These are phyloP conservation scores for Clohesyomyces aquaticus DNA, from an alignment of 495 filamentous ascomycete species.

Conservation along the genomic window DNA sequence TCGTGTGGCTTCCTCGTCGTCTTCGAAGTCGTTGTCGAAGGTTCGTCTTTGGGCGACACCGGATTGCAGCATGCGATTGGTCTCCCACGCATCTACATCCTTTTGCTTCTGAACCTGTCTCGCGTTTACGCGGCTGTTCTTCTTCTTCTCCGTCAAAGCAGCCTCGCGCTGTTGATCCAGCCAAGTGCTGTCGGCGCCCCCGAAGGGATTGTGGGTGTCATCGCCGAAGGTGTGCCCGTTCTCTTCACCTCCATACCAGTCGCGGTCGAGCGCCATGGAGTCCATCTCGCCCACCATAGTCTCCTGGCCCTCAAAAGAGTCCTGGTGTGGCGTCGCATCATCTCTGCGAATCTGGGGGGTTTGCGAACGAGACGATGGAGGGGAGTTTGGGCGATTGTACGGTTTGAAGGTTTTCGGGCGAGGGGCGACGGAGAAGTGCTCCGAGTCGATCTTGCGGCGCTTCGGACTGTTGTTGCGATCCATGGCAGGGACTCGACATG, in stretches of 20 bases:
- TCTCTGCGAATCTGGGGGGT: conserved; percentile 26
- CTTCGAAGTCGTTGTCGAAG: conserved; percentile 76
- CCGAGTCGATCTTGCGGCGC: conserved; percentile 63
- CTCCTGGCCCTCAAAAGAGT: conserved; percentile 45
- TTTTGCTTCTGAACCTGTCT: conserved; percentile 81
- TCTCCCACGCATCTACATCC: conserved; percentile 96
- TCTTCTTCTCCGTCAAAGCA: conserved; percentile 73
- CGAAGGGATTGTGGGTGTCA: conserved; percentile 72
- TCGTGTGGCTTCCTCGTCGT: conserved; percentile 88
- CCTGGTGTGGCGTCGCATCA: conserved; percentile 37
- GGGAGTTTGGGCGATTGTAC: conserved; percentile 37
- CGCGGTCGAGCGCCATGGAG: conserved; percentile 76
- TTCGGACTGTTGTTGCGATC: conserved; percentile 56
- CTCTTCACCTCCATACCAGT: conserved; percentile 85
- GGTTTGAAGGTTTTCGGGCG: conserved; percentile 50
- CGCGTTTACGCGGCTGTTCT: conserved; percentile 68
- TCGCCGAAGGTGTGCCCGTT: conserved; percentile 77
- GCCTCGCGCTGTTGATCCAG: conserved; percentile 73
- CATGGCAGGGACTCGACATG: conserved; percentile 34
- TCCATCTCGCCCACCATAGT: conserved; percentile 55
- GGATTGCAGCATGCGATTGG: conserved; percentile 96
- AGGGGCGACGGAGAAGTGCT: conserved; percentile 58
- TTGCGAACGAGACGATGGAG: conserved; percentile 35
- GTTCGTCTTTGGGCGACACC: conserved; percentile 91
- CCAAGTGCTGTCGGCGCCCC: conserved; percentile 65